Conservation (phyloP, 495 filamentous ascomycete genomes). For the Podospora pseudopauciseta region DNA sequence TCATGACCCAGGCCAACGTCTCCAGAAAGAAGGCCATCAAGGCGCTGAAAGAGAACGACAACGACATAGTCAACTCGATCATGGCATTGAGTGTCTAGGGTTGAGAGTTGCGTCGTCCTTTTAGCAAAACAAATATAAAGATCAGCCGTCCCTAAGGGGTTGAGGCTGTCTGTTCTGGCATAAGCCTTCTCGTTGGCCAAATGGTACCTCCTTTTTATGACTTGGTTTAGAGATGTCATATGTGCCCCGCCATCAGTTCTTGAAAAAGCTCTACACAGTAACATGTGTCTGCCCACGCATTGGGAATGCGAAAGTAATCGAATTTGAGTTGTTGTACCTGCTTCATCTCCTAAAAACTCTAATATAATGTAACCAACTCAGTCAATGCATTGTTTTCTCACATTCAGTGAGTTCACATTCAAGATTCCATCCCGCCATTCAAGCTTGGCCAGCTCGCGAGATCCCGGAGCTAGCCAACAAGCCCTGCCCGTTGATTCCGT, state of each 20-base stretch:
- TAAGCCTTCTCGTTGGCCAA: background rate
- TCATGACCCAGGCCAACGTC: conserved; percentile 96
- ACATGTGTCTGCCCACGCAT: too few relatives aligned
- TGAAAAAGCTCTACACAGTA: too few relatives aligned
- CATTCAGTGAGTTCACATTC: background rate
- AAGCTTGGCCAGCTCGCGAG: background rate
- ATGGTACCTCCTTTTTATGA: background rate
- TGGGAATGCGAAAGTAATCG: too few relatives aligned
- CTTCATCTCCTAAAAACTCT: background rate
- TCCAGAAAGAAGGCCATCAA: conserved; percentile 98
- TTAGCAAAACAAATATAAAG: conserved; percentile 3
- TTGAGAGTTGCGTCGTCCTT: conserved; percentile 10
- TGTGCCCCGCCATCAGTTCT: too few relatives aligned
- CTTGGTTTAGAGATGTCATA: background rate
- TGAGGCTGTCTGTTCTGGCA: background rate
- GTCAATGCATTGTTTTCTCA: background rate
- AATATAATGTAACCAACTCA: background rate
- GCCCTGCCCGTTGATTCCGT: conserved; percentile 20
- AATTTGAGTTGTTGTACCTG: background rate
- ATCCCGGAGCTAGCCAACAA: conserved; percentile 1
- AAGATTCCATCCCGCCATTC: background rate
- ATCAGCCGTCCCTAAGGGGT: background rate
- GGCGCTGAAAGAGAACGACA: conserved; percentile 97
- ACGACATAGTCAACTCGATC: conserved; percentile 99
- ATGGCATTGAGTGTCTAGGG: conserved; percentile 95